Base-by-base conservation (phyloP, 345 rosid genomes). In the Garcia nutans region DNA sequence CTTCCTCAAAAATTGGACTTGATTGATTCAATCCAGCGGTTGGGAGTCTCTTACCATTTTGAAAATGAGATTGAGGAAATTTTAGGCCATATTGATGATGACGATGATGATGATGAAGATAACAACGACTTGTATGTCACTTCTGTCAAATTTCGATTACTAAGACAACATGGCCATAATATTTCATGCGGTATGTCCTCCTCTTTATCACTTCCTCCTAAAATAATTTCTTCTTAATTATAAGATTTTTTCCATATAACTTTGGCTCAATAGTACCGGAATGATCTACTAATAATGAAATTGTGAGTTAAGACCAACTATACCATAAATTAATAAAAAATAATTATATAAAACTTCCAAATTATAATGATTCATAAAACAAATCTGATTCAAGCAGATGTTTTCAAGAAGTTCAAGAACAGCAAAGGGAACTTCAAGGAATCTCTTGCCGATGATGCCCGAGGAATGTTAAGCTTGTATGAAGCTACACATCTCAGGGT, bases 21-120 rank as follows among this genome's bases (percentile, higher is more conserved):
- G 73, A 70, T 87, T 7, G 85, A 85, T 76, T 70, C 73, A 10
- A 55, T 87, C 49, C 84, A 85, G 44, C 82, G 84, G 5, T 50
- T 85, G n/a, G 92, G 92, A 2, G 44, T 88, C 22, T 64, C 80
- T 13, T 86, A 88, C 55, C 91, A 83, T 82, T 90, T 90, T 28
- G 76, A 84, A 54, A 15, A 9, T 1, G 87, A 89, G 78, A 79
- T 82, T 56, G 86, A 82, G 15, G 74, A 54, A 23, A 24, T 60
- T 26, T 20, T 85, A 33, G 4, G 33, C 56, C n/a, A n/a, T n/a
- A n/a, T n/a, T n/a, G n/a, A n/a, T n/a, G 4, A 31, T 20, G 19
- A 41, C 44, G 15, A 22, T 52, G 2, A 37, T 13, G 44, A 49
- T 7, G n/a, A 24, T 59, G 47, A 71, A 15, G 55, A 47, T 22